Evolutionary conservation across 192 early-diverging fungal genomes (phyloP).

Genomic region (Gaertneriomyces semiglobifer): DNA sequence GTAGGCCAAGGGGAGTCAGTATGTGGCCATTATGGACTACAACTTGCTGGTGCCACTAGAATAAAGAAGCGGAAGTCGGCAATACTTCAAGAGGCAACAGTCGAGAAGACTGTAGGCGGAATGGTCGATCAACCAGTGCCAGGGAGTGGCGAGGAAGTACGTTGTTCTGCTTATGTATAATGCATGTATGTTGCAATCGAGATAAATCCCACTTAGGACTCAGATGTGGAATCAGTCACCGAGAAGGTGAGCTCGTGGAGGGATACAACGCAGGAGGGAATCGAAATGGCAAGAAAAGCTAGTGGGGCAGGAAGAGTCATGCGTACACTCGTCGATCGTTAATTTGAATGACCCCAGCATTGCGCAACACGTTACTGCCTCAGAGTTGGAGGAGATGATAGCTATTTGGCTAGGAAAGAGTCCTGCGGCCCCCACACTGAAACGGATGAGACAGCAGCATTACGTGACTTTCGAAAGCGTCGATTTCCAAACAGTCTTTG

Average conservation of each 20-base stretch:
- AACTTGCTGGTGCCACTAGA: neutral
- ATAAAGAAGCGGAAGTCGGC: slow-evolving; percentile 1
- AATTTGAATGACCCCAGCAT: neutral
- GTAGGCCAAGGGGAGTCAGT: too few relatives aligned
- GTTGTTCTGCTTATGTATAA: neutral
- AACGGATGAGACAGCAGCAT: neutral
- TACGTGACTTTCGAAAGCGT: neutral
- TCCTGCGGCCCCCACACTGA: neutral
- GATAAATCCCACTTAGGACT: neutral
- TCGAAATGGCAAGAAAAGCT: neutral
- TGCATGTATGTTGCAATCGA: neutral
- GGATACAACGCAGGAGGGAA: neutral
- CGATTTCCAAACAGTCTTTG: neutral
- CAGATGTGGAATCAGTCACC: neutral
- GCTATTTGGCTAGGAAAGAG: neutral
- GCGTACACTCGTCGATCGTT: neutral
- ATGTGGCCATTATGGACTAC: neutral
- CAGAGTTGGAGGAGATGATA: neutral
- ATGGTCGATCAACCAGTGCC: slow-evolving; percentile 2
- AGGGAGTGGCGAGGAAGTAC: neutral
- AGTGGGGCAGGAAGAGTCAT: neutral
- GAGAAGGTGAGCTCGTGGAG: neutral
- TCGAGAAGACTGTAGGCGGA: neutral
- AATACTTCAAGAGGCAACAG: neutral
- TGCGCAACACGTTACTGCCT: neutral